These are phyloP conservation scores for Kodamaea jinghongensis DNA, from an alignment of 805 yeast genomes.

Conservation along the genomic window DNA sequence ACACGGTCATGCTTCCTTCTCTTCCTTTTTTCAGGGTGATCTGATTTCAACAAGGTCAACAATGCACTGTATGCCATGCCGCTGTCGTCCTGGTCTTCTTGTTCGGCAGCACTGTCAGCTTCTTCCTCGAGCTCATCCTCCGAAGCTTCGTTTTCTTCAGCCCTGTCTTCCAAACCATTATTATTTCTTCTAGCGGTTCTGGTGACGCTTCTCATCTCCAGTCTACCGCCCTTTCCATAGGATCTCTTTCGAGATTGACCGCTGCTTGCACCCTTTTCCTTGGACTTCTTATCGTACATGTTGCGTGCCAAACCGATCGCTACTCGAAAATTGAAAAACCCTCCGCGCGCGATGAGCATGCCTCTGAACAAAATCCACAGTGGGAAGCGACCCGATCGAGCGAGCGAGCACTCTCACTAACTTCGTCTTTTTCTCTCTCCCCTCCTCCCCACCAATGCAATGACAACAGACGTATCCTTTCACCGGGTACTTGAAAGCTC, in stretches of 20 bases:
- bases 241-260: constrained; percentile 6
- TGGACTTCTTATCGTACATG: too few species aligned
- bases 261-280: not conserved
- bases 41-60: constrained; percentile 55
- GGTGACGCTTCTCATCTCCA: constrained; percentile 56
- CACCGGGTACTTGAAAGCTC: too few species aligned
- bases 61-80: constrained; percentile 65
- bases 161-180: constrained; percentile 13
- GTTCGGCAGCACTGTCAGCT: constrained; percentile 17
- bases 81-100: constrained; percentile 18
- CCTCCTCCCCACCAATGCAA: too few species aligned
- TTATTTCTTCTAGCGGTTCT: constrained; percentile 48
- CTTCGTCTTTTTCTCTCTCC: too few species aligned
- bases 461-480: too few species aligned
- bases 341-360: too few species aligned
- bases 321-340: too few species aligned
- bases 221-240: constrained; percentile 51
- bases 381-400: too few species aligned
- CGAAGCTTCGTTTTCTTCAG: constrained; percentile 14
- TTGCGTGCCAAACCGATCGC: too few species aligned
- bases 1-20: constrained; percentile 8
- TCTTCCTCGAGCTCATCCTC: constrained; percentile 3
- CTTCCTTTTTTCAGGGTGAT: constrained; percentile 25
- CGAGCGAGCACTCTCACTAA: too few species aligned
- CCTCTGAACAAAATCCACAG: too few species aligned